Conservation (phyloP, 2,329 filamentous ascomycete genomes). For the Aspergillus hiratsukae region DNA sequence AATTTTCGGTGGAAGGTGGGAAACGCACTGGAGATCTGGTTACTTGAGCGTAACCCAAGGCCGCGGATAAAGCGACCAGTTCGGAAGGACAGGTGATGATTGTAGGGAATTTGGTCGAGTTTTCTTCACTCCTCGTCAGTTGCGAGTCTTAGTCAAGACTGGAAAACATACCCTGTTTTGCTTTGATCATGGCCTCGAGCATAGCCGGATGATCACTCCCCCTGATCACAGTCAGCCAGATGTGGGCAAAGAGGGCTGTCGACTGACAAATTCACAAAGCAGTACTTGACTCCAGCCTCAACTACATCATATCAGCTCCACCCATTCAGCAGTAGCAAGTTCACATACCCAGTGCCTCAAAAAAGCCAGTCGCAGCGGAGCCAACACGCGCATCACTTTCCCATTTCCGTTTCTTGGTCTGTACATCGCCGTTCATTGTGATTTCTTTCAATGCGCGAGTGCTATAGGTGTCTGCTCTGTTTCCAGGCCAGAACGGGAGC, state of each 20-base stretch:
- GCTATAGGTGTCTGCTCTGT: too few species aligned
- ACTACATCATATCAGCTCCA: neutral
- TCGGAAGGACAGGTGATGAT: slow-evolving; percentile 76
- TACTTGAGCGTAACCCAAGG: slow-evolving; percentile 68
- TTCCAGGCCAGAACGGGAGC: neutral
- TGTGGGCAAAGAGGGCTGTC: neutral
- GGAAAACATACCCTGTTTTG: slow-evolving; percentile 44
- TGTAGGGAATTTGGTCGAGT: slow-evolving; percentile 57
- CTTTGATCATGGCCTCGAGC: slow-evolving; percentile 72
- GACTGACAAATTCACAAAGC: neutral
- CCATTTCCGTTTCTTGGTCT: neutral
- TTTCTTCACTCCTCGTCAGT: slow-evolving; percentile 36
- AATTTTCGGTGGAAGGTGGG: too few species aligned
- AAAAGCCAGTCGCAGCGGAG: neutral
- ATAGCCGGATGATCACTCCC: slow-evolving; percentile 58
- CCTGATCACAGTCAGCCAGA: neutral
- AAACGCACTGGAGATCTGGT: slow-evolving; percentile 56
- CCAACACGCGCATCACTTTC: neutral
- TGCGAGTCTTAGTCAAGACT: neutral
- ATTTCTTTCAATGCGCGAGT: neutral
- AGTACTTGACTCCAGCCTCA: neutral
- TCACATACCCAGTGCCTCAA: neutral
- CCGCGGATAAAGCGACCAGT: slow-evolving; percentile 78
- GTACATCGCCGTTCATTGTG: neutral
- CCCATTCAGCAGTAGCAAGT: neutral